These are phyloP conservation scores for Xylaria flabelliformis DNA, from an alignment of 495 filamentous ascomycete species.

Conservation along the genomic window DNA sequence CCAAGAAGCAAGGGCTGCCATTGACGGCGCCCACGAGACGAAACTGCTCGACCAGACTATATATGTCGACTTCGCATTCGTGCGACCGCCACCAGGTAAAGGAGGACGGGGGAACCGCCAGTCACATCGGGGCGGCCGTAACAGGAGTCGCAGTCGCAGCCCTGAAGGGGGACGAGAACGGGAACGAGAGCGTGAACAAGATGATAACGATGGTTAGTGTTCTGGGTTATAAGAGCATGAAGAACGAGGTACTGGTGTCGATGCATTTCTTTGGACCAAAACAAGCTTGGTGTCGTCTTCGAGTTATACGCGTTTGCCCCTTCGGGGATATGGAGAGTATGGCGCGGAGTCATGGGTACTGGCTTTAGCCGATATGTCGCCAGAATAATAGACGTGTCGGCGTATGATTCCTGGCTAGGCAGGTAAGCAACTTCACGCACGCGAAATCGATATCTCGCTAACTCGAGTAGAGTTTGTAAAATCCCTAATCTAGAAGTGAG, in stretches of 20 bases:
- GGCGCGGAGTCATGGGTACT: conserved; percentile 22
- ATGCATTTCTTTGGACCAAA: neutral
- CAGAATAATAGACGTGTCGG: conserved; percentile 45
- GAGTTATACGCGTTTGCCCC: neutral
- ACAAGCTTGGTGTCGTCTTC: neutral
- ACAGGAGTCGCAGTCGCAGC: conserved; percentile 49
- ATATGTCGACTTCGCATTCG: conserved; percentile 93
- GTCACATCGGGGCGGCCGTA: conserved; percentile 45
- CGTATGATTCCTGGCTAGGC: conserved; percentile 31
- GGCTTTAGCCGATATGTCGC: conserved; percentile 48
- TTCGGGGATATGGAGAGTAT: neutral
- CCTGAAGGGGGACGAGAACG: conserved; percentile 47
- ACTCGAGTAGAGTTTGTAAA: conserved; percentile 6
- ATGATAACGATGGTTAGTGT: conserved; percentile 18
- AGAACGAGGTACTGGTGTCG: neutral
- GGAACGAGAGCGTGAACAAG: conserved; percentile 37
- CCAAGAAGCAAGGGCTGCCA: conserved; percentile 82
- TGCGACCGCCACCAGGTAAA: conserved; percentile 83
- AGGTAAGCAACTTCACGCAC: conserved; percentile 32
- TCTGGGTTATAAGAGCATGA: neutral
- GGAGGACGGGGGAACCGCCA: conserved; percentile 58
- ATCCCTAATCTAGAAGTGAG: neutral
- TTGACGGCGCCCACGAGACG: conserved; percentile 78
- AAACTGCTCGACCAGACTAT: conserved; percentile 95
- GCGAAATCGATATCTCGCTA: neutral